These are phyloP conservation scores for Xylariaceae sp. DNA, from an alignment of 2,329 filamentous ascomycete genomes.

Conservation along the genomic window DNA sequence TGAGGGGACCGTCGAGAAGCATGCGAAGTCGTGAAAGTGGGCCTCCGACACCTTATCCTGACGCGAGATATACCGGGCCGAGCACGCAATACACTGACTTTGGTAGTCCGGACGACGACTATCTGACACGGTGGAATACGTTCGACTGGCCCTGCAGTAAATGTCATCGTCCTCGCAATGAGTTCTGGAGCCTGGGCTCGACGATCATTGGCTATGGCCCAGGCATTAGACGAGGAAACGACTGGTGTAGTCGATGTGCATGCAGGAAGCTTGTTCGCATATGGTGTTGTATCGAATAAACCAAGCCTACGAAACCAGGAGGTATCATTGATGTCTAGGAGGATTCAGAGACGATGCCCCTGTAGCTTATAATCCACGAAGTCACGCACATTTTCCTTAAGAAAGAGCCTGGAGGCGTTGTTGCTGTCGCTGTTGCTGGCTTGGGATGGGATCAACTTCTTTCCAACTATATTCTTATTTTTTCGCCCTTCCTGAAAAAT, in stretches of 20 bases:
- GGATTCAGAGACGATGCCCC: not conserved
- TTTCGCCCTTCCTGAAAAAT: slow-evolving; percentile 5
- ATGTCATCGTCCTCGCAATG: slow-evolving; percentile 22
- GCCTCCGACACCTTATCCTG: not conserved
- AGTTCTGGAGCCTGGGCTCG: slow-evolving; percentile 25
- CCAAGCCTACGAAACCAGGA: not conserved
- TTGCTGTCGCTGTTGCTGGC: not conserved
- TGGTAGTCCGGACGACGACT: not conserved
- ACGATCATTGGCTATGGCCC: slow-evolving; percentile 20
- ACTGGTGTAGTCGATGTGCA: slow-evolving; percentile 28
- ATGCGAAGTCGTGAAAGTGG: not conserved
- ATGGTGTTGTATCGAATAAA: slow-evolving; percentile 19
- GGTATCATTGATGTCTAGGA: not conserved
- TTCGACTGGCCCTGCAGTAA: slow-evolving; percentile 18
- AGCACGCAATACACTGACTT: not conserved
- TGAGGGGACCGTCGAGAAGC: not conserved
- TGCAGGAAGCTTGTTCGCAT: slow-evolving; percentile 21
- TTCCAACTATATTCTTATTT: not conserved
- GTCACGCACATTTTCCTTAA: not conserved
- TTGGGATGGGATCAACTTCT: not conserved
- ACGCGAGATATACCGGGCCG: not conserved
- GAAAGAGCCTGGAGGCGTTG: slow-evolving; percentile 4
- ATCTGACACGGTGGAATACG: not conserved
- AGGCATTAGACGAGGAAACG: slow-evolving; percentile 19
- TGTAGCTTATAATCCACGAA: not conserved